Evolutionary conservation across 192 early-diverging fungal species (phyloP).

Genomic region (Endogone sp.): DNA sequence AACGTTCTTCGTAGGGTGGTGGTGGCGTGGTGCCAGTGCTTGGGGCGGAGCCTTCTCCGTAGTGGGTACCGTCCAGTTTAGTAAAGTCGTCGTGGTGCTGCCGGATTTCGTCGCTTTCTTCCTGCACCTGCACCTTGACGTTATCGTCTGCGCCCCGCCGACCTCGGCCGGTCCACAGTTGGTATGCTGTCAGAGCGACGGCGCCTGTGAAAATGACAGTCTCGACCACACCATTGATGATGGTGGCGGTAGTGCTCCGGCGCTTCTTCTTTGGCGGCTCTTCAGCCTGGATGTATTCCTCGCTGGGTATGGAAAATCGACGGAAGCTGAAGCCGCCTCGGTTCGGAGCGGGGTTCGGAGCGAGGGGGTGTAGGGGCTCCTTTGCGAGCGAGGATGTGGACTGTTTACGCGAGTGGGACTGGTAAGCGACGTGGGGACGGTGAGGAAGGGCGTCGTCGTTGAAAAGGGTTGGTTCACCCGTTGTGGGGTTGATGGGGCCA

Average conservation of each 20-base stretch:
- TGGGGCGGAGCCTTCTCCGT: background rate
- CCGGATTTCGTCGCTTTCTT: background rate
- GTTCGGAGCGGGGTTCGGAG: background rate
- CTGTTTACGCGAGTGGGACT: background rate
- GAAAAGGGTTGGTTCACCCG: background rate
- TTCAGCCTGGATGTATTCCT: background rate
- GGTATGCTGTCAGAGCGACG: constrained; percentile 32
- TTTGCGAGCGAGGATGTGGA: background rate
- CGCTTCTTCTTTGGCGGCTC: constrained; percentile 29
- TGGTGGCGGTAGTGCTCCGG: constrained; percentile 21
- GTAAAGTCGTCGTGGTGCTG: constrained; percentile 14
- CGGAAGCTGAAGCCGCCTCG: background rate
- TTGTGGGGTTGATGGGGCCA: background rate
- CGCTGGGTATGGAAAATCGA: background rate
- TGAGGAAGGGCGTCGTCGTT: background rate
- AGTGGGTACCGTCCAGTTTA: background rate
- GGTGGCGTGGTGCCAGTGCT: background rate
- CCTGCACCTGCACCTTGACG: constrained; percentile 3
- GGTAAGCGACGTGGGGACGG: background rate
- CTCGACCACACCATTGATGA: constrained; percentile 29
- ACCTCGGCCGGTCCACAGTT: constrained; percentile 28
- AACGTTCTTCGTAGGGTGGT: background rate
- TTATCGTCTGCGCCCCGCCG: constrained; percentile 8
- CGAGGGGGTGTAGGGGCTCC: background rate
- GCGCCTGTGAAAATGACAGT: constrained; percentile 38